Conservation (phyloP, 2,329 filamentous ascomycete genomes). For the Neonectria neomacrospora region DNA sequence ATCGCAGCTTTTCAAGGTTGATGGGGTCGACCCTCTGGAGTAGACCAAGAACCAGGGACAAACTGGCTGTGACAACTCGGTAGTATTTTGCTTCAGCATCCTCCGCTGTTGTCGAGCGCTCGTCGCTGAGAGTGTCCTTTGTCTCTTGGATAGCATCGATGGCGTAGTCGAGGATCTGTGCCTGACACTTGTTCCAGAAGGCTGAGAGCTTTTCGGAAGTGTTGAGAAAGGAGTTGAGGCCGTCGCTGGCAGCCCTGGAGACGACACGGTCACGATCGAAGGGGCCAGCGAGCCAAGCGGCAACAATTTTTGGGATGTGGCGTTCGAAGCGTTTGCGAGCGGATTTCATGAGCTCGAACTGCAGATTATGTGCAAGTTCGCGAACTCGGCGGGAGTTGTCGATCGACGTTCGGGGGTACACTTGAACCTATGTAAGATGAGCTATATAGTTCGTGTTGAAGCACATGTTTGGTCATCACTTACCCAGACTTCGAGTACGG, state of each 20-base stretch:
- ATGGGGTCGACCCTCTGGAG: slow-evolving; percentile 58
- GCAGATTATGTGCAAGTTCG: slow-evolving; percentile 83
- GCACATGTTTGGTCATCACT: slow-evolving; percentile 26
- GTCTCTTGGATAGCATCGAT: slow-evolving; percentile 84
- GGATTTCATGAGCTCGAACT: slow-evolving; percentile 69
- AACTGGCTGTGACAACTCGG: slow-evolving; percentile 71
- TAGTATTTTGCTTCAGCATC: slow-evolving; percentile 89
- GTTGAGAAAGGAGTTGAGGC: slow-evolving; percentile 78
- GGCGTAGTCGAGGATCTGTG: slow-evolving; percentile 83
- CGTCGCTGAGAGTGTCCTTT: slow-evolving; percentile 84
- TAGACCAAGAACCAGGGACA: slow-evolving; percentile 66
- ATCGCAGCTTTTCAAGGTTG: slow-evolving; percentile 69
- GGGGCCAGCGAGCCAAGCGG: slow-evolving; percentile 89
- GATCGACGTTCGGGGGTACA: slow-evolving; percentile 91
- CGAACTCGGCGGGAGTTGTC: slow-evolving; percentile 89
- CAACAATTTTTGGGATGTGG: slow-evolving; percentile 80
- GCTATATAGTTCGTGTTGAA: background rate
- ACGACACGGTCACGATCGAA: slow-evolving; percentile 87
- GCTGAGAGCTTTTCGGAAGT: slow-evolving; percentile 81
- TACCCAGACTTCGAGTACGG: slow-evolving; percentile 90
- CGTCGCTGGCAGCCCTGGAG: slow-evolving; percentile 79
- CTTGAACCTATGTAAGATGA: slow-evolving; percentile 69
- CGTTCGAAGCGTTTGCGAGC: slow-evolving; percentile 86
- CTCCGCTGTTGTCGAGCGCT: slow-evolving; percentile 83
- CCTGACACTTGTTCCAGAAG: slow-evolving; percentile 85